Evolutionary conservation across 2,329 filamentous ascomycete genomes (phyloP).

Genomic region (Hypoxylon sp.): DNA sequence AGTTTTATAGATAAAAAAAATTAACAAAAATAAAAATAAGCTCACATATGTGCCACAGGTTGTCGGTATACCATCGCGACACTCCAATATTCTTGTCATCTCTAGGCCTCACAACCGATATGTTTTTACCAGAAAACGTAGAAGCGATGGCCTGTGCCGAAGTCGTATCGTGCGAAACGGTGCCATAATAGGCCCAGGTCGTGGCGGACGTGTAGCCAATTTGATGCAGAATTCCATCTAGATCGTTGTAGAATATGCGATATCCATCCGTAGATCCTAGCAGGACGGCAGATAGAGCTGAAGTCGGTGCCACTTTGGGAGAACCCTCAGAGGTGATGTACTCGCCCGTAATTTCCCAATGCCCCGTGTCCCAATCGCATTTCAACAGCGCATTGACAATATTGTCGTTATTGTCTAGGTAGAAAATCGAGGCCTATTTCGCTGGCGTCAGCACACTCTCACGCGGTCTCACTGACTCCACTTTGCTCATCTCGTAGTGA

Average conservation of each 20-base stretch:
- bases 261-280: conserved; percentile 55
- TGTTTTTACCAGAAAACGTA: conserved; percentile 53
- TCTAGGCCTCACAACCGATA: conserved; percentile 55
- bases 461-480: conserved; percentile 24
- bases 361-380: conserved; percentile 56
- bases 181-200: conserved; percentile 53
- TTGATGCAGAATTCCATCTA: conserved; percentile 52
- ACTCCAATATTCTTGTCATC: conserved; percentile 55
- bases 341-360: conserved; percentile 53
- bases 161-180: conserved; percentile 54
- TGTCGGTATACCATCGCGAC: conserved; percentile 50
- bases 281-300: conserved; percentile 54
- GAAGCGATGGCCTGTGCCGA: conserved; percentile 52
- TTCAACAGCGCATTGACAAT: conserved; percentile 55
- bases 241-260: conserved; percentile 58
- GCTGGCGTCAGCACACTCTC: conserved; percentile 42
- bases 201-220: conserved; percentile 52
- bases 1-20: too few relatives aligned
- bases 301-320: conserved; percentile 49
- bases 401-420: conserved; percentile 50
- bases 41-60: conserved; percentile 56
- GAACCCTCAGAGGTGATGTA: conserved; percentile 52
- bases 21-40: background rate
- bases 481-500: conserved; percentile 23
- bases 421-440: conserved; percentile 57